Conservation (phyloP, 768 basidiomycete species). For the Kwoniella shandongensis region DNA sequence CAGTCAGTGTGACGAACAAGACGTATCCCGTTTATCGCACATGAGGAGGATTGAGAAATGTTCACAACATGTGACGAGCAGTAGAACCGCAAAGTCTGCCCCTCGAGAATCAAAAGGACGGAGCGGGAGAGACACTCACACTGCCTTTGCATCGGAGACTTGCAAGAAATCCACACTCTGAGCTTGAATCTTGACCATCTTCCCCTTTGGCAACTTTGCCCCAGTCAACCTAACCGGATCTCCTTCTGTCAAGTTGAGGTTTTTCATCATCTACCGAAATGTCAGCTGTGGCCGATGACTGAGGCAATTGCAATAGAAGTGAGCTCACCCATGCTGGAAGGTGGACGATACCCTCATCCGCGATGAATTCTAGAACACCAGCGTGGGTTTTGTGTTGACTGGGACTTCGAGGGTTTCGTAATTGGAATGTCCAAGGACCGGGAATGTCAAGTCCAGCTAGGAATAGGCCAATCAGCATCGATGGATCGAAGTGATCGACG, state of each 20-base stretch:
- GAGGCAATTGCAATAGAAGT: background rate
- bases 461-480: background rate
- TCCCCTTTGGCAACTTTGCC: conserved; percentile 82
- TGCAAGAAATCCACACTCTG: conserved; percentile 94
- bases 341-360: conserved; percentile 91
- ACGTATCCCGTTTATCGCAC: too few relatives aligned
- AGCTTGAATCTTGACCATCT: conserved; percentile 93
- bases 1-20: too few relatives aligned
- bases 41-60: too few relatives aligned
- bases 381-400: conserved; percentile 81
- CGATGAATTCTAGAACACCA: conserved; percentile 98
- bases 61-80: too few relatives aligned
- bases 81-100: too few relatives aligned
- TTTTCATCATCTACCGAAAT: conserved; percentile 80
- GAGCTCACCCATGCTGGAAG: conserved; percentile 79
- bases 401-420: conserved; percentile 83
- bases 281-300: conserved; percentile 22
- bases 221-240: conserved; percentile 93
- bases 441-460: conserved; percentile 77
- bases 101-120: too few relatives aligned
- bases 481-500: background rate
- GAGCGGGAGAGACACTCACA: too few relatives aligned
- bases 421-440: conserved; percentile 91
- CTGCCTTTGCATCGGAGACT: conserved; percentile 94
- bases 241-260: conserved; percentile 85